Conservation (phyloP, 2,329 filamentous ascomycete genomes). For the Gnomoniopsis smithogilvyi region DNA sequence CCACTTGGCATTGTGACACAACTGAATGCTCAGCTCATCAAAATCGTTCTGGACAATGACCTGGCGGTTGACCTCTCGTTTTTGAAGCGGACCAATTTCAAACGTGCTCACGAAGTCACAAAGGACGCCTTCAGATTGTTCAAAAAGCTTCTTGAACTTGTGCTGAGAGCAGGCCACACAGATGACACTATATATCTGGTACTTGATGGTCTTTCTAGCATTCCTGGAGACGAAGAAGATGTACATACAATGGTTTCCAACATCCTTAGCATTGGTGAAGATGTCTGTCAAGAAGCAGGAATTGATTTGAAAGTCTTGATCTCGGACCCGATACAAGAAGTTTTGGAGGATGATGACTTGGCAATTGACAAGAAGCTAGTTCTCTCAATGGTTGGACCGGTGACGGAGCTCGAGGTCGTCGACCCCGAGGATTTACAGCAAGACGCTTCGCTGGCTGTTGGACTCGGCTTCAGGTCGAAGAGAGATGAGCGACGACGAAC, state of each 20-base stretch:
- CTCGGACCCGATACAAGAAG: background rate
- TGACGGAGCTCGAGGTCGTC: background rate
- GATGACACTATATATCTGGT: background rate
- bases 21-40: background rate
- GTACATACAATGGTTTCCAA: background rate
- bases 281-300: background rate
- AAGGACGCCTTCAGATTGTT: background rate
- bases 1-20: background rate
- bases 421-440: background rate
- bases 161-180: background rate
- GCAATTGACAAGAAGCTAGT: background rate
- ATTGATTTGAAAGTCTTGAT: background rate
- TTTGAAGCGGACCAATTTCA: background rate
- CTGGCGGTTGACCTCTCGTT: background rate
- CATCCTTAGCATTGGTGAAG: background rate
- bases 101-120: background rate
- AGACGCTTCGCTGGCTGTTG: background rate
- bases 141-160: background rate
- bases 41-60: background rate
- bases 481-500: background rate
- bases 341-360: background rate
- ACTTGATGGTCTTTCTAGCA: background rate
- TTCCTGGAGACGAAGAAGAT: background rate
- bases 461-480: background rate
- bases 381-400: background rate